Base-by-base conservation (phyloP, 2,329 filamentous ascomycete genomes). In the Cercospora sesami region DNA sequence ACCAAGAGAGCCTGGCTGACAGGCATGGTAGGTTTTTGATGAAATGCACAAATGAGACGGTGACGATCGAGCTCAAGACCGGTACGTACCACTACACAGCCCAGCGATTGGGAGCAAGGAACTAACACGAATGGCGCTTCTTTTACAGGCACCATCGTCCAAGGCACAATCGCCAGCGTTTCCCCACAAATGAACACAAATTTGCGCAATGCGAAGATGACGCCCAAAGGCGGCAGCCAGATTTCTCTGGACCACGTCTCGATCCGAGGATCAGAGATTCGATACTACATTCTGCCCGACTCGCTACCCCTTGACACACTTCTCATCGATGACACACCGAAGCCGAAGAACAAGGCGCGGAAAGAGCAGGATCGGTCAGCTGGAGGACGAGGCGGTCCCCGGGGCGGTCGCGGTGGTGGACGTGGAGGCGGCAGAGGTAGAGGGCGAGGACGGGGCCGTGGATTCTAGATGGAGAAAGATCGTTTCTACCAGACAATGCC, bases 21-120 rank as follows among this genome's bases (percentile, higher is more conserved):
- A 64, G 69, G 63, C 68, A 62, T 68, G 73, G 70, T 81, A 98
- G 95, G 81, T 99, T 99, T 82, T 86, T 99, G 76, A 98, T 98
- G 94, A 99, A 99, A 86, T 98, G 94, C 82, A 90, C 92, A 82
- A 98, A 97, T 82, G 95, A 99, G 85, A 97, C 95, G 77, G 95
- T 98, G 77, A 98, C 94, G 55, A 92, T 99, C 81, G 95, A 99
- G 83, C 86, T 99, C 75, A 99, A 99, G 83, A 98, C 98, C 87
- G 95, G 94, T 95, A 85, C 64, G 75, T 58, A 23, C 45, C 5
- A 21, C 10, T 2, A 23, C 9, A 23, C 63, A 58, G 66, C 39
- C 26, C 31, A 60, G 30, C 39, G 26, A 18, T 14, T 12, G n/a
- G 33, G 55, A 18, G 8, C 30, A 26, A 58, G 62, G 42, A 8